A percentile compares a stretch with the other conserved stretches of the same genome.
Conservation (phyloP, 768 basidiomycete genomes). For the Coprinellus micaceus region DNA sequence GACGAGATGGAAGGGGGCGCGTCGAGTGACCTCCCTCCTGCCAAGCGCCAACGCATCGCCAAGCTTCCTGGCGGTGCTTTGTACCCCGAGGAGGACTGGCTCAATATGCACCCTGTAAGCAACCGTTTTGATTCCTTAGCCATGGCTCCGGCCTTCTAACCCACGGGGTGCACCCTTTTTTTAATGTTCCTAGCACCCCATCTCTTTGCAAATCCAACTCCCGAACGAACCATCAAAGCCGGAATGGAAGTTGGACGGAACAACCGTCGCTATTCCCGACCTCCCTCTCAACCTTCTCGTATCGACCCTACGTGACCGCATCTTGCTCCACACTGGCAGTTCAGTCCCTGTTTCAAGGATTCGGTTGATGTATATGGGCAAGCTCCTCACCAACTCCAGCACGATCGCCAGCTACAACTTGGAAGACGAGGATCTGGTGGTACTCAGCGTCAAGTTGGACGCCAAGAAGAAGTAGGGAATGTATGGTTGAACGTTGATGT, state of each 20-base stretch:
- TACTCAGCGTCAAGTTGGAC: conserved; percentile 67
- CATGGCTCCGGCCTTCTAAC: neutral
- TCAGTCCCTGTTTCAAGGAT: conserved; percentile 78
- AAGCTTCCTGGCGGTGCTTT: conserved; percentile 81
- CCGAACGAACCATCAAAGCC: conserved; percentile 80
- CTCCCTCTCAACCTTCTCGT: conserved; percentile 82
- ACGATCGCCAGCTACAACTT: conserved; percentile 86
- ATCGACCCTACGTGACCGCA: conserved; percentile 86
- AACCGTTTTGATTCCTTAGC: conserved; percentile 1
- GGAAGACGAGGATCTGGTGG: conserved; percentile 84
- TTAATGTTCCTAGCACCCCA: no score
- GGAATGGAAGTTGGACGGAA: conserved; percentile 91
- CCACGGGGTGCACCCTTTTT: no score
- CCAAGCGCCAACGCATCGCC: conserved; percentile 84
- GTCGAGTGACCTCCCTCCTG: conserved; percentile 64
- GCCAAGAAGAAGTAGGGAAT: conserved; percentile 63
- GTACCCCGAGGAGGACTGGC: conserved; percentile 89
- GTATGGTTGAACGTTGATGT: neutral
- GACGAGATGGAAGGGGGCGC: conserved; percentile 73
- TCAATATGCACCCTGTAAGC: conserved; percentile 78
- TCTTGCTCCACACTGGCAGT: conserved; percentile 74
- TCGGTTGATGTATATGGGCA: conserved; percentile 72
- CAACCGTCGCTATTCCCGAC: conserved; percentile 71
- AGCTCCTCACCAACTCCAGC: conserved; percentile 83
- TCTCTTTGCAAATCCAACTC: conserved; percentile 80